A percentile compares a stretch with the other conserved stretches of the same genome.
phyloP scores from a whole-genome alignment of 2,329 filamentous ascomycete genomes.

The Verticillium dahliae region DNA sequence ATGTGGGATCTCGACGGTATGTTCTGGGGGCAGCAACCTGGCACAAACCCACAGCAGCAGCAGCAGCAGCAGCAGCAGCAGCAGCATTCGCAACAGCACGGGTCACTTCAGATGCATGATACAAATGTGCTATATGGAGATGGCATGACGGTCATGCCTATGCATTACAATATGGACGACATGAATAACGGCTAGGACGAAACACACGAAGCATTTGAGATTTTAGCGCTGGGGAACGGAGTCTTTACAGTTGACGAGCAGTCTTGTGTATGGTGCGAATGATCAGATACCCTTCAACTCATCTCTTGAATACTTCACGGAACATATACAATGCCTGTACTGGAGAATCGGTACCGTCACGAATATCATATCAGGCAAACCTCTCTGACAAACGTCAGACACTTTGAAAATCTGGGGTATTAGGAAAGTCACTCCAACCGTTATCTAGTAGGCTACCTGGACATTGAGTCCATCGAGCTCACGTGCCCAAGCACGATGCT shows the following conservation, averaged over 20 bases:
- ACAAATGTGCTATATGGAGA: conserved; percentile 13
- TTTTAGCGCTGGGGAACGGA: background rate
- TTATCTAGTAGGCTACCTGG: conserved; percentile 60
- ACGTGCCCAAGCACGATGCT: conserved; percentile 67
- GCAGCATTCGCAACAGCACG: background rate
- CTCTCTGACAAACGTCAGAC: too few relatives aligned
- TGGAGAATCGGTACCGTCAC: too few relatives aligned
- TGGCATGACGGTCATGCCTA: background rate
- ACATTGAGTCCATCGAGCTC: conserved; percentile 64
- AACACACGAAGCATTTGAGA: background rate
- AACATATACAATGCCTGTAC: too few relatives aligned
- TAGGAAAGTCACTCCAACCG: background rate
- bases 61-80: background rate
- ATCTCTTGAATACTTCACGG: too few relatives aligned
- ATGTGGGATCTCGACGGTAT: conserved; percentile 52
- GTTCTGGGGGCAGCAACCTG: conserved; percentile 36
- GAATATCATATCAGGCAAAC: too few relatives aligned
- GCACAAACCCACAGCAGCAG: background rate
- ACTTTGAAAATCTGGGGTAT: too few relatives aligned
- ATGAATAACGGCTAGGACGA: background rate
- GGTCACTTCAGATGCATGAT: conserved; percentile 12
- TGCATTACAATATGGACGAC: background rate
- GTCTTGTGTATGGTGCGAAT: too few relatives aligned
- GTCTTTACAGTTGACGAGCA: background rate
- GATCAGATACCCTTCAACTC: too few relatives aligned